Evolutionary conservation across 169 alveolate genomes (phyloP), one percentile per base, ranked within the genome.

Genomic region (Theileria parva): DNA sequence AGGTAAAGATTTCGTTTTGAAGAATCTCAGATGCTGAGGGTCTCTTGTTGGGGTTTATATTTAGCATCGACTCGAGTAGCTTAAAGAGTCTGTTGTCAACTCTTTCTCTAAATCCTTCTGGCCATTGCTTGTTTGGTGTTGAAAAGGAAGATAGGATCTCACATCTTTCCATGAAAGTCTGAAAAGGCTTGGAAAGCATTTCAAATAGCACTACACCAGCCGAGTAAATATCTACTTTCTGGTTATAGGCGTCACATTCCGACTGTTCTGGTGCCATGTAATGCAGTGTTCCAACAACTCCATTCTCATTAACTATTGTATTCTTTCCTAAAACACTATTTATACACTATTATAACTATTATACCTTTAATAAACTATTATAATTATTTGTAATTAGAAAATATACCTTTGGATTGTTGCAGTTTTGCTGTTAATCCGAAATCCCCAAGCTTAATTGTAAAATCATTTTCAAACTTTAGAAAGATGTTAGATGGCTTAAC

Each of bases 211-310:
- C 95, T 15, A 93, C 96, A 13, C 96, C 96, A 17, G 93, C 81
- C 12, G 95, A 88, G 80, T 79, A 93, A 27, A 93, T 89, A 68
- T 92, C 96, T 37, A 92, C 95, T 37, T 92, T 92, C 72, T 92
- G 91, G 80, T 91, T 90, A 53, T 89, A 91, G 37, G 77, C 53
- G 68, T 92, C 93, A 3, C 96, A 95, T 61, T 85, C 80, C 64
- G 75, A 59, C 76, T 92, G 95, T 64, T 92, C 96, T 59, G 96
- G 96, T 7, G 96, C 91, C 92, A 92, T 92, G 77, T 92, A 92
- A 87, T 88, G 86, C 21, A 92, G 64, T 15, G 96, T 92, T 8
- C 96, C 96, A 50, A 92, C 95, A 17, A 77, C 76, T 37, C 91
- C 87, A 59, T 79, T 77, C 27, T 78, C 65, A 60, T 64, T 53